A percentile compares a stretch with the other conserved stretches of the same genome.
These are phyloP conservation scores for Colletotrichum lentis DNA, from an alignment of 2,329 filamentous ascomycete genomes.

Conservation along the genomic window DNA sequence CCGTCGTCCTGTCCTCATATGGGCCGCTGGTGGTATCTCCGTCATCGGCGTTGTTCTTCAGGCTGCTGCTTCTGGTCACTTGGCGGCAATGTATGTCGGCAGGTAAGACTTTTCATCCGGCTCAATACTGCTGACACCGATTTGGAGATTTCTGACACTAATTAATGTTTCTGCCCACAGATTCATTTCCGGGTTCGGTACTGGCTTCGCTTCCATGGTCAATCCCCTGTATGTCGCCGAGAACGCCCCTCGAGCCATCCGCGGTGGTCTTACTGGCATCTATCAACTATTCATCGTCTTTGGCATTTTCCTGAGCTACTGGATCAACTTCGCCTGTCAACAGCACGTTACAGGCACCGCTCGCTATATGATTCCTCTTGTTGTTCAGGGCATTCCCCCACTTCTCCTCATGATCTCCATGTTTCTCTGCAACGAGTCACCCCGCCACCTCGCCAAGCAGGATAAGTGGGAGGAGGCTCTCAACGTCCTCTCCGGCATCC, in stretches of 20 bases:
- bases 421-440: slow-evolving; percentile 51
- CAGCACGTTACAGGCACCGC: slow-evolving; percentile 38
- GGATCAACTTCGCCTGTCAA: slow-evolving; percentile 45
- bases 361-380: slow-evolving; percentile 49
- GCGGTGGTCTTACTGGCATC: slow-evolving; percentile 60
- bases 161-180: slow-evolving; percentile 59
- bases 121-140: background rate
- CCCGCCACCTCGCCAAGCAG: slow-evolving; percentile 47
- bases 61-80: slow-evolving; percentile 51
- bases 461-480: slow-evolving; percentile 51
- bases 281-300: slow-evolving; percentile 61
- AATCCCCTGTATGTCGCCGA: slow-evolving; percentile 68
- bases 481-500: slow-evolving; percentile 50
- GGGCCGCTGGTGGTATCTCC: slow-evolving; percentile 58
- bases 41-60: slow-evolving; percentile 54
- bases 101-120: slow-evolving; percentile 43
- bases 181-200: slow-evolving; percentile 58
- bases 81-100: slow-evolving; percentile 65
- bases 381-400: slow-evolving; percentile 52
- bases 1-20: slow-evolving; percentile 58
- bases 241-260: slow-evolving; percentile 60
- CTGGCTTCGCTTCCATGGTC: slow-evolving; percentile 60
- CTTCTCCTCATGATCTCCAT: slow-evolving; percentile 48
- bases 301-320: slow-evolving; percentile 59
- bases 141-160: slow-evolving; percentile 52